Evolutionary conservation across 768 basidiomycete species (phyloP), one percentile per base, ranked within the genome.

Genomic region (Tricholoma furcatifolium): DNA sequence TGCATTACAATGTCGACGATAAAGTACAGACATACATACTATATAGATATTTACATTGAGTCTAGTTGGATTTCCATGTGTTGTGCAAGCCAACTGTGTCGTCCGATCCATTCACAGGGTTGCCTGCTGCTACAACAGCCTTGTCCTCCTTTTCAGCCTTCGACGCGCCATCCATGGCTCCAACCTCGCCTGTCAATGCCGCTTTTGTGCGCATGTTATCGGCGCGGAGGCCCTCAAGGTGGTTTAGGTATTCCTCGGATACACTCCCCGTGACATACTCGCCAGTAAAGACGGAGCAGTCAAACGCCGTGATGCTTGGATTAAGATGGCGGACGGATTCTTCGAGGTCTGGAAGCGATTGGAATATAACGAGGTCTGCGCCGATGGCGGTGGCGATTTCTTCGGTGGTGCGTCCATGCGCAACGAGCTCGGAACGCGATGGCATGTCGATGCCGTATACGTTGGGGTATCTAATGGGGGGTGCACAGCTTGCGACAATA

Each of bases 361-460:
- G 97, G 78, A 89, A 99, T 65, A 99, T 89, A 67, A 94, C 89
- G 35, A 96, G 81, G 71, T 99, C 97, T 9, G 95, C 97, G 40
- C 94, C 94, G 55, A 98, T 97, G 49, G 82, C 83, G 18, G 72
- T 62, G 3, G 93, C 88, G 56, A 98, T 86, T 55, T 85, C 80
- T 20, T 80, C 75, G 10, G 79, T 81, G 47, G 83, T 81, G 45
- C 93, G 84, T 32, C 78, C 81, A 67, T 94, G 76, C 0, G 93
- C 96, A 46, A 98, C 94, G 30, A 98, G 86, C 65, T 98, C 96
- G 32, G 77, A 72, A n/a, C 92, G 84, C 3, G 94, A 93, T 27
- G 97, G 96, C 97, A 98, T 99, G 74, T 99, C 97, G 65, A 99
- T 99, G 17, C 97, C 97, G 69, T 99, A 98, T 4, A 99, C 97